phyloP scores from a whole-genome alignment of 805 yeast genomes.

The Pichia cabralensis region DNA sequence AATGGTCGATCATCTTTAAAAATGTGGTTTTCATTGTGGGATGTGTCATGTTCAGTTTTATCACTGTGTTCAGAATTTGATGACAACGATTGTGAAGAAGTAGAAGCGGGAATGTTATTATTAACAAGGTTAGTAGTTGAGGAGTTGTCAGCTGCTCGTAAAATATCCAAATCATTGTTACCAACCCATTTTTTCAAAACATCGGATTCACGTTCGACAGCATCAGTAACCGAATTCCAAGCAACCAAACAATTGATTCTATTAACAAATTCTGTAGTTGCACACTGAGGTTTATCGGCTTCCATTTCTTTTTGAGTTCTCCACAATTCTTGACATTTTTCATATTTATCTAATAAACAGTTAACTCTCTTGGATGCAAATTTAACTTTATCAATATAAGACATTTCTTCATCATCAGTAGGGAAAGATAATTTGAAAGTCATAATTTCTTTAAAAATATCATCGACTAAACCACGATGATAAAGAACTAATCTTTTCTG shows the following conservation, averaged over 20 bases:
- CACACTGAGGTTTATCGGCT: slow-evolving; percentile 64
- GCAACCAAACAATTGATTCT: slow-evolving; percentile 71
- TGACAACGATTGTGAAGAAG: not conserved
- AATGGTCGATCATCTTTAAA: slow-evolving; percentile 60
- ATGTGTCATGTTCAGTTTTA: not conserved
- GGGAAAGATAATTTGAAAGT: slow-evolving; percentile 48
- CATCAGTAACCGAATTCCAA: slow-evolving; percentile 70
- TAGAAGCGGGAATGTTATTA: not conserved
- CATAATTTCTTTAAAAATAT: slow-evolving; percentile 56
- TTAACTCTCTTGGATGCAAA: slow-evolving; percentile 42
- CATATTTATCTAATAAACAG: slow-evolving; percentile 48
- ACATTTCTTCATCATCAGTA: slow-evolving; percentile 12
- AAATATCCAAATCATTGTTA: slow-evolving; percentile 63
- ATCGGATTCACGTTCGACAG: slow-evolving; percentile 51
- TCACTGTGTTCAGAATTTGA: not conserved
- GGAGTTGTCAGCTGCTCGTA: slow-evolving; percentile 20
- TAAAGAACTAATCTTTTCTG: slow-evolving; percentile 62
- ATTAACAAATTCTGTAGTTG: slow-evolving; percentile 49
- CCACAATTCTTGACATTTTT: slow-evolving; percentile 68
- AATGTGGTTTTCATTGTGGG: slow-evolving; percentile 18
- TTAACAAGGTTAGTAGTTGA: not conserved
- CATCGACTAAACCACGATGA: slow-evolving; percentile 64
- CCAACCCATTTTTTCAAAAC: slow-evolving; percentile 76
- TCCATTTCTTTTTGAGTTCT: slow-evolving; percentile 69
- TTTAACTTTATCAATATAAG: slow-evolving; percentile 18